These are phyloP conservation scores for Pelargonium cotyledonis DNA, from an alignment of 441 rosid genomes.

Conservation along the genomic window DNA sequence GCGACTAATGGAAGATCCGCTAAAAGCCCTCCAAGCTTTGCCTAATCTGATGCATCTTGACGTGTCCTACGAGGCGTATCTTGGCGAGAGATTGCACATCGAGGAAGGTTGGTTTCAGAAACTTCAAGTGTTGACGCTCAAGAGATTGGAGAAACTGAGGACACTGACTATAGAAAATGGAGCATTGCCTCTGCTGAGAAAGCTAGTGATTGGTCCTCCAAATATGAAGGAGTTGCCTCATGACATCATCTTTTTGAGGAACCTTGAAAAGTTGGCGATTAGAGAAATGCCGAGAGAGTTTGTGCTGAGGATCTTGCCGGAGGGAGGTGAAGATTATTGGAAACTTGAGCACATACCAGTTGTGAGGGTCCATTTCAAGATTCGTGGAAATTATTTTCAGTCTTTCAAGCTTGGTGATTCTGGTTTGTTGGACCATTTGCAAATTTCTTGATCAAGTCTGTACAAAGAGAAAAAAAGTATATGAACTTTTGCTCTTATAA, in stretches of 20 bases:
- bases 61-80: neutral
- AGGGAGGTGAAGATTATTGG: neutral
- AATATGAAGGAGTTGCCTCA: neutral
- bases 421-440: neutral
- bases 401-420: constrained; percentile 4
- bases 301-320: neutral
- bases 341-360: neutral
- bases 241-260: neutral
- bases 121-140: neutral
- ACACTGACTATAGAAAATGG: constrained; percentile 1
- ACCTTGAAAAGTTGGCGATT: constrained; percentile 1
- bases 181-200: neutral
- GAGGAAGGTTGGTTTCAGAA: constrained; percentile 8
- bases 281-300: neutral
- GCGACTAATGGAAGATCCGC: neutral
- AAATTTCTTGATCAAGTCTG: neutral
- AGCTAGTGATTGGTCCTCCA: constrained; percentile 6
- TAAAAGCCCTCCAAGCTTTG: constrained; percentile 5
- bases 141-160: neutral
- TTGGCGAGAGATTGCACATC: neutral
- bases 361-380: neutral
- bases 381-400: neutral
- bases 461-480: no score
- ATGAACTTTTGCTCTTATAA: no score
- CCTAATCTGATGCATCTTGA: constrained; percentile 1